These are phyloP conservation scores for Phaseolus lunatus DNA, from an alignment of 306 rosid species.

Conservation along the genomic window DNA sequence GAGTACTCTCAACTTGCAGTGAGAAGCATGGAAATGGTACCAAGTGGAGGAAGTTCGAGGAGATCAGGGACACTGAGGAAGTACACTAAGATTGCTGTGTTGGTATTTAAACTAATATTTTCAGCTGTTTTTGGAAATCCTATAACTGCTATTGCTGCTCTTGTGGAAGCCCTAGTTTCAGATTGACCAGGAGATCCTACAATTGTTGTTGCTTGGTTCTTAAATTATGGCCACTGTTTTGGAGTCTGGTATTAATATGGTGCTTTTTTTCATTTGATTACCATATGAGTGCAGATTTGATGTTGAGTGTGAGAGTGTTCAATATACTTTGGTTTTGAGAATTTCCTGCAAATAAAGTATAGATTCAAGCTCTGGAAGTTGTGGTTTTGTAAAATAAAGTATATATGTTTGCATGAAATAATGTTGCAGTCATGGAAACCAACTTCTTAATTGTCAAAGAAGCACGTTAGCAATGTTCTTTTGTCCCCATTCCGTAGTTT, in stretches of 20 bases:
- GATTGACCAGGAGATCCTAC: not conserved
- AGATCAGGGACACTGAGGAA: slow-evolving; percentile 23
- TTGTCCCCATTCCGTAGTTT: not conserved
- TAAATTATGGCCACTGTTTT: not conserved
- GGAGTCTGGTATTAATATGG: not conserved
- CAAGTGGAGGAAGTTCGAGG: slow-evolving; percentile 9
- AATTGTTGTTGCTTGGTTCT: not conserved
- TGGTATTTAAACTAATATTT: slow-evolving; percentile 50
- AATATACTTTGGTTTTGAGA: too few species aligned
- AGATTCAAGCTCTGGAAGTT: not conserved
- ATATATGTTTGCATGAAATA: not conserved
- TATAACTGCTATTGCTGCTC: slow-evolving; percentile 34
- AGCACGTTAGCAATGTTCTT: not conserved
- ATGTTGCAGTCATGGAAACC: not conserved
- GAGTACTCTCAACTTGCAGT: slow-evolving; percentile 34
- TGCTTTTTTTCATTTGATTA: too few species aligned
- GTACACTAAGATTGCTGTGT: slow-evolving; percentile 8
- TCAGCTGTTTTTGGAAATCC: slow-evolving; percentile 60
- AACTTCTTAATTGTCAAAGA: not conserved
- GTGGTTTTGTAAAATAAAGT: not conserved
- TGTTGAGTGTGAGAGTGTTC: not conserved
- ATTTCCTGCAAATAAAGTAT: not conserved
- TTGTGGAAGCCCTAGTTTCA: slow-evolving; percentile 41
- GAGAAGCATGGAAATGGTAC: slow-evolving; percentile 8
- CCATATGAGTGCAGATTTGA: not conserved